Evolutionary conservation across 1,139 yeast species (phyloP).

Genomic region (Saccharomyces hybrid): DNA sequence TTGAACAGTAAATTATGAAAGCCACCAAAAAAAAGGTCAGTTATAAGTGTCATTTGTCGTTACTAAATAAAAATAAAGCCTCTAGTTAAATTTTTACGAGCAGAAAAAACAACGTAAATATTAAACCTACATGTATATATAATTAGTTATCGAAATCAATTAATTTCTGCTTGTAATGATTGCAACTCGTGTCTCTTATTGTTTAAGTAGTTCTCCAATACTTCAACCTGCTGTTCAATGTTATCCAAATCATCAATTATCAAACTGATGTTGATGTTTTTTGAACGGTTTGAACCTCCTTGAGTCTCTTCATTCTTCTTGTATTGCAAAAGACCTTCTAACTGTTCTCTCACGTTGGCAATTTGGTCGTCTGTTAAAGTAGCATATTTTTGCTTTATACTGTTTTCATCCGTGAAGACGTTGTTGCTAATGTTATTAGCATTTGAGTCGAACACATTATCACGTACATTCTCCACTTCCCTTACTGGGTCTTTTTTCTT

Average conservation of each 20-base stretch:
- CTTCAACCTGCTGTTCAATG: slow-evolving; percentile 48
- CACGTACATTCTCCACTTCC: neutral
- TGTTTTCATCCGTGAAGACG: neutral
- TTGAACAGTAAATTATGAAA: neutral
- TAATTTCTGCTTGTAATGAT: slow-evolving; percentile 37
- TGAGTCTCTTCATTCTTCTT: slow-evolving; percentile 32
- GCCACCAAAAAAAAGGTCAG: neutral
- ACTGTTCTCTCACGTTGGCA: slow-evolving; percentile 58
- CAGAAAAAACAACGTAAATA: neutral
- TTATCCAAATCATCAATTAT: slow-evolving; percentile 39
- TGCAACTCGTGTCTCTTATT: slow-evolving; percentile 43
- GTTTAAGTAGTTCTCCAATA: slow-evolving; percentile 45
- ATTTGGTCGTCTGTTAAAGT: slow-evolving; percentile 41
- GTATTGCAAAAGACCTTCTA: slow-evolving; percentile 72
- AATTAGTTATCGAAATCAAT: slow-evolving; percentile 8
- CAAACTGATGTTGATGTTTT: slow-evolving; percentile 30
- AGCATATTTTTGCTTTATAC: slow-evolving; percentile 43
- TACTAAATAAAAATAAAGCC: neutral
- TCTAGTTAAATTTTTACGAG: neutral
- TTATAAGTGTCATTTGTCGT: neutral
- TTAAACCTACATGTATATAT: neutral
- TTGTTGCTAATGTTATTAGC: slow-evolving; percentile 20
- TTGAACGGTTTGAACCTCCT: slow-evolving; percentile 10
- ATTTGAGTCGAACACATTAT: slow-evolving; percentile 9
- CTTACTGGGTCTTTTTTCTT: slow-evolving; percentile 11